Evolutionary conservation across 768 basidiomycete genomes (phyloP), one percentile per base, ranked within the genome.

Genomic region (Pulveroboletus sp.): DNA sequence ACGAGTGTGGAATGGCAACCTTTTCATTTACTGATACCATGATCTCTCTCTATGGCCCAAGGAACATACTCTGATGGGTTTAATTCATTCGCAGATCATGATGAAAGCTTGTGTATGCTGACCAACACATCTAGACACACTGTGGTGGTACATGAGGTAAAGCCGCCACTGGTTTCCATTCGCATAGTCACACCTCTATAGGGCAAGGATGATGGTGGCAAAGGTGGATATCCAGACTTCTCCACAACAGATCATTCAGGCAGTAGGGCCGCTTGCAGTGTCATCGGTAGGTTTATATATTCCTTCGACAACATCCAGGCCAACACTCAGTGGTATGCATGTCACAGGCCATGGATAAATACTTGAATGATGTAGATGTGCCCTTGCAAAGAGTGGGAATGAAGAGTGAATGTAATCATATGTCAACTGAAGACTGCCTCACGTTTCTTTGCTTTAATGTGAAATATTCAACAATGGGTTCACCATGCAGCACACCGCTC

Each of bases 161-260:
- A 65, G 12, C 14, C 34, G 24, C 30, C 17, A 9, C 29, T 12
- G n/a, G 20, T 29, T 42, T 34, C 45, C 56, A 16, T 40, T 52
- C 54, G 40, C 52, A 44, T 44, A 37, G 40, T 45, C 26, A 51
- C 24, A 32, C 35, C 40, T 43, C 42, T 48, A 32, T 54, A 83
- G 83, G 86, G 87, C 4, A 78, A 78, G 16, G 90, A 93, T 61
- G 90, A 93, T 60, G 75, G 91, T 43, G 90, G 89, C n/a, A 72
- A 68, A 51, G 86, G 87, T 14, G 73, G 70, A 35, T 75, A 85
- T 58, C 71, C 78, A 24, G 87, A 89, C 55, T 86, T 85, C 19
- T 70, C 83, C 48, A 87, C 79, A 63, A 91, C 87, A 4, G 89
- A 89, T 9, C 87, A 91, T 61, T 84, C 89, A 14, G 85, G 85